Base-by-base conservation (phyloP, 768 basidiomycete species). In the Filobasidium floriforme region DNA sequence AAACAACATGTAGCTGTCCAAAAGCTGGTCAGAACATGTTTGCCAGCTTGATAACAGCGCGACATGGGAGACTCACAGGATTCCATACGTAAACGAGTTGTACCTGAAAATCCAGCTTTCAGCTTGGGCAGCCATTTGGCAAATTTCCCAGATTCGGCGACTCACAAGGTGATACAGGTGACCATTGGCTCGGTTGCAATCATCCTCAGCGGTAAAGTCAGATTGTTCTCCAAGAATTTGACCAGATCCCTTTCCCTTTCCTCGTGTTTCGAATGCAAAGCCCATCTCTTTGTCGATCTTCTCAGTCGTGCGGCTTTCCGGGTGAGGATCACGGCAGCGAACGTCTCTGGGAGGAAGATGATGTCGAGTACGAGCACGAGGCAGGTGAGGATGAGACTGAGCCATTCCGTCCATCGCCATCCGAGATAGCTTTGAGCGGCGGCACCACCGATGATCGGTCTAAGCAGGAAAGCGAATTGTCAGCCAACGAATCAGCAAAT, bases 371-470 rank as follows among this genome's bases (percentile, higher is more conserved):
- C 9, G 26, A 75, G 46, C 46, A 79, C 68, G n/a, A 66, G 29
- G 24, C 69, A 68, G 15, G 74, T 71, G 26, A 79, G 67, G 66
- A 79, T 78, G 22, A 79, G 69, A 41, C 68, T 66, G 28, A 79
- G 71, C 66, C 78, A 80, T 70, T 74, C 72, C 2, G 78, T 79
- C 79, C 79, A 80, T 22, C 79, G 46, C 79, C 79, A 80, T 1
- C 76, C 76, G 1, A 78, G 68, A 24, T 71, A 73, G 24, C 70
- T 72, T 49, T 73, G 57, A 11, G 71, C 70, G 24, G 78, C 73
- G 0, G 75, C 72, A 9, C 68, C 63, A 5, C 79, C 77, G 12
- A 79, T 75, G 52, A 79, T 57, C 3, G 79, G 79, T 7, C 74
- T 60, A 7, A 40, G 41, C 28, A 4, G 7, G 5, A 60, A 19